Conservation (phyloP, 257 asterid species). For the Nicotiana tomentosiformis region DNA sequence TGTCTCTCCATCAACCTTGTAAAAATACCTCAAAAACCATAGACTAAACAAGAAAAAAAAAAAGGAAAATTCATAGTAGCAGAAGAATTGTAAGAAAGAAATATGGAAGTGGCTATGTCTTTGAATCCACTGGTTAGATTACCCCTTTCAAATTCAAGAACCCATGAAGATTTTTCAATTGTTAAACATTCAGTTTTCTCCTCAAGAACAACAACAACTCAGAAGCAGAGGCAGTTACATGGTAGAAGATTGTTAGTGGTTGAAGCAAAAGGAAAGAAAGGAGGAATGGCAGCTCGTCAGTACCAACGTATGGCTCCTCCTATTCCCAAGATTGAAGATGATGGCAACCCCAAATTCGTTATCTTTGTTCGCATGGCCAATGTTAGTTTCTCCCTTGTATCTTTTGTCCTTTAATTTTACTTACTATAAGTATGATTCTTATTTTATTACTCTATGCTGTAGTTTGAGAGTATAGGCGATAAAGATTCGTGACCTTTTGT, state of each 20-base stretch:
- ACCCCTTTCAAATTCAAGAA: slow-evolving; percentile 45
- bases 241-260: slow-evolving; percentile 31
- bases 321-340: slow-evolving; percentile 90
- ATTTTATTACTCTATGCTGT: not conserved
- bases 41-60: not conserved
- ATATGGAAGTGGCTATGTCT: slow-evolving; percentile 65
- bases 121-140: slow-evolving; percentile 50
- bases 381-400: slow-evolving; percentile 22
- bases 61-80: not conserved
- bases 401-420: not conserved
- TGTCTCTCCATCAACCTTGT: slow-evolving; percentile 20
- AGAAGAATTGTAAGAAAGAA: not conserved
- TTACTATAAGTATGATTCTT: not conserved
- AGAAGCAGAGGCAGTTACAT: slow-evolving; percentile 15
- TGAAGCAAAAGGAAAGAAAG: slow-evolving; percentile 88
- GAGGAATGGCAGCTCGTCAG: slow-evolving; percentile 77
- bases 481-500: not conserved
- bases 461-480: not conserved
- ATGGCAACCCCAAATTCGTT: slow-evolving; percentile 92
- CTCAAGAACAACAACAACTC: slow-evolving; percentile 16
- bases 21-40: not conserved
- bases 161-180: slow-evolving; percentile 27
- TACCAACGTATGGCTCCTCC: slow-evolving; percentile 61
- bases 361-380: slow-evolving; percentile 90
- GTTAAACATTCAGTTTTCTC: slow-evolving; percentile 48